Evolutionary conservation across 2,329 filamentous ascomycete species (phyloP).

Genomic region (Colletotrichum sp.): DNA sequence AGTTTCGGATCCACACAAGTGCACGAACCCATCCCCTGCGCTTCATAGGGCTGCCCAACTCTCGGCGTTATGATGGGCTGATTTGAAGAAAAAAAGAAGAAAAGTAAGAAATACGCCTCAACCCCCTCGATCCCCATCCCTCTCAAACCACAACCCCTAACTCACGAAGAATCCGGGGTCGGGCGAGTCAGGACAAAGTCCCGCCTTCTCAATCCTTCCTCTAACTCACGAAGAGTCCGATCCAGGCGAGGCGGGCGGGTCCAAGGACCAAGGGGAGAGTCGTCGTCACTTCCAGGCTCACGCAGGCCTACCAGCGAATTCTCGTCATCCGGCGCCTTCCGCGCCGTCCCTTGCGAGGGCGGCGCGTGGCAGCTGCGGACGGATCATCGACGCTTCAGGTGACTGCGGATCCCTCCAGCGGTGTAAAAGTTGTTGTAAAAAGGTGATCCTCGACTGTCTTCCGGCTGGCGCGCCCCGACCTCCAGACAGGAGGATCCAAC

Average conservation of each 20-base stretch:
- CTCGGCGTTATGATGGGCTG: conserved; percentile 40
- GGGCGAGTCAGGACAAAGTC: not conserved
- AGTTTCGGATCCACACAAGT: conserved; percentile 9
- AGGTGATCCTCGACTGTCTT: conserved; percentile 3
- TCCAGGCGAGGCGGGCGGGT: conserved; percentile 7
- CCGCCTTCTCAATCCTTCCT: conserved; percentile 12
- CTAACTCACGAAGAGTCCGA: conserved; percentile 13
- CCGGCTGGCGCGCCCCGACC: not conserved
- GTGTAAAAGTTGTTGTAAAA: not conserved
- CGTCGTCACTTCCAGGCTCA: conserved; percentile 24
- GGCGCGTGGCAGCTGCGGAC: conserved; percentile 23
- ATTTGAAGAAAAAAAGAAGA: conserved; percentile 13
- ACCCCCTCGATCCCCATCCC: not conserved
- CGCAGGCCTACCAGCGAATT: conserved; percentile 24
- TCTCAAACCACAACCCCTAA: conserved; percentile 1
- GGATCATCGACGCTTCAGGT: conserved; percentile 27
- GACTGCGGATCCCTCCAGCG: conserved; percentile 12
- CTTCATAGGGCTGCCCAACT: conserved; percentile 35
- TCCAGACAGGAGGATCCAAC: conserved; percentile 5
- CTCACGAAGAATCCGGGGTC: conserved; percentile 9
- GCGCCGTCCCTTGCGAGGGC: not conserved
- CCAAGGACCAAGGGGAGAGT: not conserved
- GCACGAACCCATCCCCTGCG: conserved; percentile 19
- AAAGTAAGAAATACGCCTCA: not conserved
- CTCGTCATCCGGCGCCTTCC: conserved; percentile 12